Conservation (phyloP, 1,139 yeast genomes). For the Nakaseomyces nivariensis region DNA sequence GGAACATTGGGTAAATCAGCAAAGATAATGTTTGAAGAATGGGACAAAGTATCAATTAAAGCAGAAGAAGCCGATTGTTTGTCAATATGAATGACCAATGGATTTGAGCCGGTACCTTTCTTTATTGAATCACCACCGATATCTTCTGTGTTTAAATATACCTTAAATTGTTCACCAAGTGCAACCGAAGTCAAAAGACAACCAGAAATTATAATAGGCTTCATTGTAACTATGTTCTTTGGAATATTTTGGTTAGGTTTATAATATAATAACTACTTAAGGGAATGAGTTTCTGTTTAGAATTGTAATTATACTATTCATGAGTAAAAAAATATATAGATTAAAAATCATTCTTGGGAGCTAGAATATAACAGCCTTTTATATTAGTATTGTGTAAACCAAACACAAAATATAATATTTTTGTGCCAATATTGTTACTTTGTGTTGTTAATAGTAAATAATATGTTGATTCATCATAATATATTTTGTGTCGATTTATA, state of each 20-base stretch:
- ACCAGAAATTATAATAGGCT: slow-evolving; percentile 7
- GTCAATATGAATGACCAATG: slow-evolving; percentile 16
- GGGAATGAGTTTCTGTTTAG: no score
- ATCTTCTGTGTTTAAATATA: slow-evolving; percentile 14
- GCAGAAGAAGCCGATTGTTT: slow-evolving; percentile 14
- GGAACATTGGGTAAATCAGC: slow-evolving; percentile 21
- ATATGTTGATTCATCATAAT: no score
- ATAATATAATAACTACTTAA: no score
- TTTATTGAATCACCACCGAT: slow-evolving; percentile 15
- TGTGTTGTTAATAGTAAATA: not conserved
- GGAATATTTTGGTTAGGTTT: no score
- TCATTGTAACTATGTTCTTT: slow-evolving; percentile 5
- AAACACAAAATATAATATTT: not conserved
- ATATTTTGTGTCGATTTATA: not conserved
- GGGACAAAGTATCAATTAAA: slow-evolving; percentile 11
- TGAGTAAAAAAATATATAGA: no score
- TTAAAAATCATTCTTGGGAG: no score
- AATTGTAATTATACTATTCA: no score
- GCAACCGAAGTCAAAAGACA: slow-evolving; percentile 4
- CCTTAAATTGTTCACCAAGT: slow-evolving; percentile 10
- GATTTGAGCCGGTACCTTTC: slow-evolving; percentile 5
- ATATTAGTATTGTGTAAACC: not conserved
- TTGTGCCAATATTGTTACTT: not conserved
- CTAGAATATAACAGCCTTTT: not conserved
- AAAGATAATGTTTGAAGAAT: slow-evolving; percentile 18